A percentile compares a stretch with the other conserved stretches of the same genome.
phyloP scores from a whole-genome alignment of 2,329 filamentous ascomycete genomes.

The Sporothrix pseudoabietina region DNA sequence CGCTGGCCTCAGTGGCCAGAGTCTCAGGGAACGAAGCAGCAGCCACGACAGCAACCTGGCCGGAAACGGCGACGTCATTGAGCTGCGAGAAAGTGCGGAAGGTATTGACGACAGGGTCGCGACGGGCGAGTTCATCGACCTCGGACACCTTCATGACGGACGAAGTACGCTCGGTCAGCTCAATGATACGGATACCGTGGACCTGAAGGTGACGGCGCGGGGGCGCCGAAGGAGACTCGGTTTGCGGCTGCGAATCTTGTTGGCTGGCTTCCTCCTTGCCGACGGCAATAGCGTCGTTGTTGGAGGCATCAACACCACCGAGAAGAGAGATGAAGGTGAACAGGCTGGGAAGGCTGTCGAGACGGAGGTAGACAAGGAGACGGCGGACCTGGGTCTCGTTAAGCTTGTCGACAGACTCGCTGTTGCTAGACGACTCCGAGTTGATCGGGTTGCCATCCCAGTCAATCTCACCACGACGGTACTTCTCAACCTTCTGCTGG shows the following conservation, averaged over 20 bases:
- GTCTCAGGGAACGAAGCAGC: conserved; percentile 78
- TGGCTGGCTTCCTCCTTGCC: background rate
- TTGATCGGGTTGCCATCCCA: conserved; percentile 62
- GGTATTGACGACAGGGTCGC: conserved; percentile 84
- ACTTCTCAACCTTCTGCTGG: conserved; percentile 54
- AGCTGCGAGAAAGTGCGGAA: conserved; percentile 87
- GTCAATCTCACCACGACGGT: conserved; percentile 83
- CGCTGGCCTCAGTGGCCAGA: conserved; percentile 68
- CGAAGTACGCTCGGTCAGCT: conserved; percentile 88
- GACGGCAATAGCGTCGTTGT: conserved; percentile 38
- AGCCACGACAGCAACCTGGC: conserved; percentile 77
- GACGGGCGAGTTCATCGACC: conserved; percentile 67
- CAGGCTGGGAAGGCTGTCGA: conserved; percentile 80
- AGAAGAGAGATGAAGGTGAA: conserved; percentile 82
- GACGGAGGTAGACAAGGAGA: conserved; percentile 76
- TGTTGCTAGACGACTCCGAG: conserved; percentile 38
- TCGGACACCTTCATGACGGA: conserved; percentile 94
- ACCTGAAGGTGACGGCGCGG: conserved; percentile 63
- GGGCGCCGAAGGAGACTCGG: conserved; percentile 40
- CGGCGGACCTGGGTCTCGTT: conserved; percentile 55
- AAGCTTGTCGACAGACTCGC: conserved; percentile 40
- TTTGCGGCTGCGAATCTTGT: conserved; percentile 40
- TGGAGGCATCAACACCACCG: conserved; percentile 45
- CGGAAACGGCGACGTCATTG: conserved; percentile 79
- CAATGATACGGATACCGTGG: conserved; percentile 81